phyloP scores from a whole-genome alignment of 176 grass and related monocot genomes.

The Bothriochloa decipiens region DNA sequence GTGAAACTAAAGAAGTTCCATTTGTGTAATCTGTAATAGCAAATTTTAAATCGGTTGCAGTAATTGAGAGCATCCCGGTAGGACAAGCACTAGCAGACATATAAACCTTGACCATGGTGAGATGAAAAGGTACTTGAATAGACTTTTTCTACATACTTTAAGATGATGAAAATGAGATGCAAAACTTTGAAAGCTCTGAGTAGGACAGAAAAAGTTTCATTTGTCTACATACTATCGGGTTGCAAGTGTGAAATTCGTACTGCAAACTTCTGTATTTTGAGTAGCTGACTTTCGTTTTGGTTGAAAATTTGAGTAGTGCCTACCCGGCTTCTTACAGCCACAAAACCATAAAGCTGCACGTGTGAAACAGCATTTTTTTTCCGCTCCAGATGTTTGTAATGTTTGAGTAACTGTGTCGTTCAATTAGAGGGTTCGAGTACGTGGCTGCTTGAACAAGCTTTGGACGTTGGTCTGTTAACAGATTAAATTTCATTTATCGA shows the following conservation, averaged over 20 bases:
- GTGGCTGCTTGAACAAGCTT: neutral
- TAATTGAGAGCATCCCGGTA: neutral
- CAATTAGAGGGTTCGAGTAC: neutral
- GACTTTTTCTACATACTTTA: neutral
- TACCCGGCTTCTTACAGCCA: constrained; percentile 2
- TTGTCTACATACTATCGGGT: too few species aligned
- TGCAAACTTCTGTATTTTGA: neutral
- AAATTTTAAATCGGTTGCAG: neutral
- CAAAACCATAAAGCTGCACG: neutral
- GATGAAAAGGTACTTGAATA: neutral
- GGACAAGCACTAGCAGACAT: constrained; percentile 9
- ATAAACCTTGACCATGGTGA: neutral
- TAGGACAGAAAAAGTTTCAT: too few species aligned
- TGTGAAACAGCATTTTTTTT: neutral
- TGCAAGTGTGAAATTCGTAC: constrained; percentile 10
- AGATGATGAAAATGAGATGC: neutral
- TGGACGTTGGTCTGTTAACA: neutral
- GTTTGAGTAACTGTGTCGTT: neutral
- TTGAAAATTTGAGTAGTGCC: constrained; percentile 22
- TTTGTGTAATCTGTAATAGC: neutral
- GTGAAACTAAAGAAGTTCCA: neutral
- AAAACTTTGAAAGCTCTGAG: neutral
- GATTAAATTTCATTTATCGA: neutral
- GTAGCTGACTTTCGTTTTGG: neutral
- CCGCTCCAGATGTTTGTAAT: neutral